Evolutionary conservation across 2,329 filamentous ascomycete genomes (phyloP).

Genomic region (Leptographium radiaticola): DNA sequence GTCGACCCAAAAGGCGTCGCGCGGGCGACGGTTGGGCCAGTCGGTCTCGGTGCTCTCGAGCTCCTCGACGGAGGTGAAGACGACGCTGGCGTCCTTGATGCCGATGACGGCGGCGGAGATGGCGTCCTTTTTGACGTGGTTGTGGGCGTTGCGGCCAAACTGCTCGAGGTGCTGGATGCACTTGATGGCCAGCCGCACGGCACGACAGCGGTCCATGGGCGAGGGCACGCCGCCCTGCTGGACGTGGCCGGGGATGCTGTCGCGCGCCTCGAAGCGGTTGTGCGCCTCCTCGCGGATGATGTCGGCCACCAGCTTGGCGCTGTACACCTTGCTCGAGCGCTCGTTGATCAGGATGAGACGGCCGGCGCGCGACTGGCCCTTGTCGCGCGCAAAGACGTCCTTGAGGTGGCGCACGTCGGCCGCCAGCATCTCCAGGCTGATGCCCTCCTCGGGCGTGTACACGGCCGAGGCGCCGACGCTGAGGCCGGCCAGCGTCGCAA

Average conservation of each 20-base stretch:
- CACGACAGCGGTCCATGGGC: slow-evolving; percentile 89
- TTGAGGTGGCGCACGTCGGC: slow-evolving; percentile 83
- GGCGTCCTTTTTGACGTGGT: slow-evolving; percentile 59
- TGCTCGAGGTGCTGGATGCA: slow-evolving; percentile 83
- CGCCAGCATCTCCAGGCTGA: slow-evolving; percentile 85
- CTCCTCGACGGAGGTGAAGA: slow-evolving; percentile 71
- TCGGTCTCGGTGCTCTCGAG: slow-evolving; percentile 81
- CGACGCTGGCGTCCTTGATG: slow-evolving; percentile 76
- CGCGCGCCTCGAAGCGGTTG: slow-evolving; percentile 82
- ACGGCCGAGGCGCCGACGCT: slow-evolving; percentile 86
- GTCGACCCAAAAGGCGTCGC: slow-evolving; percentile 70
- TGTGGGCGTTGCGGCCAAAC: slow-evolving; percentile 52
- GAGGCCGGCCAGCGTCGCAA: slow-evolving; percentile 80
- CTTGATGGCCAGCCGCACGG: slow-evolving; percentile 83
- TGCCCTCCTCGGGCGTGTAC: slow-evolving; percentile 93
- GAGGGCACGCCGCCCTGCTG: slow-evolving; percentile 89
- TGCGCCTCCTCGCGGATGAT: slow-evolving; percentile 92
- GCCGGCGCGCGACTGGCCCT: slow-evolving; percentile 77
- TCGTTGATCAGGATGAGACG: slow-evolving; percentile 96
- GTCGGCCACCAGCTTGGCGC: slow-evolving; percentile 82
- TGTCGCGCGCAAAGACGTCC: slow-evolving; percentile 71
- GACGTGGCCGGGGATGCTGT: slow-evolving; percentile 85
- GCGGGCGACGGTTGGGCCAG: slow-evolving; percentile 81
- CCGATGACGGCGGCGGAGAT: slow-evolving; percentile 74
- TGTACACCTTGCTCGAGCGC: slow-evolving; percentile 81